Conservation (phyloP, 495 filamentous ascomycete species). For the Apodospora peruviana region DNA sequence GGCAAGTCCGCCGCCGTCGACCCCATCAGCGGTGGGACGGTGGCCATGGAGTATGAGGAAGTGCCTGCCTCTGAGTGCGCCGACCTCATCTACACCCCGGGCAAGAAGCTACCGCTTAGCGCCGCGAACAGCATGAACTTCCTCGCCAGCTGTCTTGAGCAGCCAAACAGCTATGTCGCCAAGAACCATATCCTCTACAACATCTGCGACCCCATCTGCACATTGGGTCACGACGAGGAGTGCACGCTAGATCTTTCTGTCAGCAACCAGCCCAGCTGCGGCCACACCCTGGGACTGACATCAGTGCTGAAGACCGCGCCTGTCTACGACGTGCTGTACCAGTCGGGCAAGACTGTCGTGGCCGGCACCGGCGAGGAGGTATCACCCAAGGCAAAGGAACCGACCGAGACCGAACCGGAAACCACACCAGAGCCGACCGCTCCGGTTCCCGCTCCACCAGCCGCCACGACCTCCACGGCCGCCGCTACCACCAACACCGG, state of each 20-base stretch:
- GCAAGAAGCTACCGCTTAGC: slow-evolving; percentile 28
- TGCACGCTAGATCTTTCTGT: slow-evolving; percentile 28
- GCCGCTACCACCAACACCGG: neutral
- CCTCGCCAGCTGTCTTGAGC: slow-evolving; percentile 27
- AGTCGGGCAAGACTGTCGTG: slow-evolving; percentile 23
- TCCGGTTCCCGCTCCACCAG: neutral
- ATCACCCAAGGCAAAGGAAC: no score
- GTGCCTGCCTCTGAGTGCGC: slow-evolving; percentile 25
- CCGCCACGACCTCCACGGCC: no score
- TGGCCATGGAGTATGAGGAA: slow-evolving; percentile 26
- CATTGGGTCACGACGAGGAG: slow-evolving; percentile 31
- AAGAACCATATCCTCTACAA: slow-evolving; percentile 29
- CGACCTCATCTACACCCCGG: slow-evolving; percentile 17
- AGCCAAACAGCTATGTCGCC: slow-evolving; percentile 27
- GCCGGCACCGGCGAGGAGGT: neutral
- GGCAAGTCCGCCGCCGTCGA: slow-evolving; percentile 23
- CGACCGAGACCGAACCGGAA: neutral
- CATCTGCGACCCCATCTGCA: slow-evolving; percentile 29
- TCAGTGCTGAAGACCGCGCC: neutral
- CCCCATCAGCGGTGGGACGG: slow-evolving; percentile 26
- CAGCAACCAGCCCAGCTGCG: slow-evolving; percentile 33
- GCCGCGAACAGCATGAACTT: slow-evolving; percentile 40
- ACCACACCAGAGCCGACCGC: neutral
- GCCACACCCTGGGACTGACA: slow-evolving; percentile 23
- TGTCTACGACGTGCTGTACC: slow-evolving; percentile 33